Evolutionary conservation across 1,284 basidiomycete genomes (phyloP).

Genomic region (Sutorius eximius): DNA sequence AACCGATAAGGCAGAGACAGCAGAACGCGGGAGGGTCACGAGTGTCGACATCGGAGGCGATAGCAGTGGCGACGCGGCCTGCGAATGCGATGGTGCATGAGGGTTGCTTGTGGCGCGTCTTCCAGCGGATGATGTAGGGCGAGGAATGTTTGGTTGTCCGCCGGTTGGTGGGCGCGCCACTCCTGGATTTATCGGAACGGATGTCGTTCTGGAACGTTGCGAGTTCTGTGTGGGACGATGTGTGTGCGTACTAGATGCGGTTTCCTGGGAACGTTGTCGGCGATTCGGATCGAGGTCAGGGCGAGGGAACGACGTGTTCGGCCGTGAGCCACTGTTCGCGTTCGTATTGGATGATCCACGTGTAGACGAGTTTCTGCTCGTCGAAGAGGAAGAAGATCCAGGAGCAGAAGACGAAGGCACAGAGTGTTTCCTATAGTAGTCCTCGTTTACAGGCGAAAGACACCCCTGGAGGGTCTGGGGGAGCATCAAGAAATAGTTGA

Average conservation of each 20-base stretch:
- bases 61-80: constrained; percentile 32
- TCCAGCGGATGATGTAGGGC: constrained; percentile 26
- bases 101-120: constrained; percentile 21
- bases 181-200: constrained; percentile 20
- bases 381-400: constrained; percentile 29
- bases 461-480: constrained; percentile 23
- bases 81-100: constrained; percentile 7
- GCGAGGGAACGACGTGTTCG: constrained; percentile 33
- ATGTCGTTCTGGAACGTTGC: constrained; percentile 25
- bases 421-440: constrained; percentile 61
- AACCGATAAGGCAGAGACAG: constrained; percentile 61
- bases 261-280: constrained; percentile 22
- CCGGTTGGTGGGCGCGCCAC: constrained; percentile 11
- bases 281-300: constrained; percentile 41
- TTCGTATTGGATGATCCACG: constrained; percentile 16
- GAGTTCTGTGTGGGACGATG: constrained; percentile 10
- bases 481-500: constrained; percentile 30
- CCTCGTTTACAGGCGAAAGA: constrained; percentile 41
- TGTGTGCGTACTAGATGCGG: constrained; percentile 21
- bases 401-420: constrained; percentile 51
- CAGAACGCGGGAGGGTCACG: constrained; percentile 56
- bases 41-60: constrained; percentile 69
- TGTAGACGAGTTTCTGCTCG: constrained; percentile 17
- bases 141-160: constrained; percentile 15
- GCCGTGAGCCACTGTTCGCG: constrained; percentile 7